Percentiles rank a stretch among this genome's conserved stretches.
phyloP scores from a whole-genome alignment of 768 basidiomycete genomes.

The button mushroom (Agaricus bisporus) region DNA sequence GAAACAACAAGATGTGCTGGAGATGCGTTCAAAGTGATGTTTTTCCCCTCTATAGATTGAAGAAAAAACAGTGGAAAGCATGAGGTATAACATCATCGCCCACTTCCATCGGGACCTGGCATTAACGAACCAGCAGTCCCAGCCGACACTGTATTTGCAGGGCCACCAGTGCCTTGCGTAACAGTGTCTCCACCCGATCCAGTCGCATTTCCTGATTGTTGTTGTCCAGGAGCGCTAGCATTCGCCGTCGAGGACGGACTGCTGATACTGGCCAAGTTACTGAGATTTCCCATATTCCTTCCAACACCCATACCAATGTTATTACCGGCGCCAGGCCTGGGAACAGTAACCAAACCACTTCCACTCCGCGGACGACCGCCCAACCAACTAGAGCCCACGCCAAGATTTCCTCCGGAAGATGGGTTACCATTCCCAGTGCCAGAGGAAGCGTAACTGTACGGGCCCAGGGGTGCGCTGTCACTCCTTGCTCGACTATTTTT shows the following conservation, averaged over 20 bases:
- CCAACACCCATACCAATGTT: constrained; percentile 12
- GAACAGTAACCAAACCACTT: constrained; percentile 32
- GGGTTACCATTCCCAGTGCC: constrained; percentile 11
- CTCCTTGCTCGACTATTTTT: constrained; percentile 51
- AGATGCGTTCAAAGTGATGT: not conserved
- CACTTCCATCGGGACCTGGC: constrained; percentile 3
- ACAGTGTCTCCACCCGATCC: not conserved
- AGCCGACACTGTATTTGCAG: not conserved
- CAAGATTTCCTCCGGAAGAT: constrained; percentile 18
- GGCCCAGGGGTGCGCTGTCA: constrained; percentile 62
- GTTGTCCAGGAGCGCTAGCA: not conserved
- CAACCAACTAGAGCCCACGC: constrained; percentile 19
- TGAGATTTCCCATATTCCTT: constrained; percentile 8
- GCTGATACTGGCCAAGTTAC: not conserved
- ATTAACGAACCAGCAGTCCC: not conserved
- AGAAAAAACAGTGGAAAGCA: not conserved
- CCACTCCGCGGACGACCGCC: constrained; percentile 45
- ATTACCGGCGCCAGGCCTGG: not conserved
- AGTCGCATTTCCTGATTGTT: not conserved
- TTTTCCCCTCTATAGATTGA: constrained; percentile 2
- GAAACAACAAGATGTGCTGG: not conserved
- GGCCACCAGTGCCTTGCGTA: not conserved
- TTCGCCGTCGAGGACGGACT: not conserved
- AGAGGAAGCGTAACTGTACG: constrained; percentile 21
- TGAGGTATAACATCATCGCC: not conserved